A percentile compares a stretch with the other conserved stretches of the same genome.
phyloP scores from a whole-genome alignment of 2,329 filamentous ascomycete species.

The Cordyceps cicadae region DNA sequence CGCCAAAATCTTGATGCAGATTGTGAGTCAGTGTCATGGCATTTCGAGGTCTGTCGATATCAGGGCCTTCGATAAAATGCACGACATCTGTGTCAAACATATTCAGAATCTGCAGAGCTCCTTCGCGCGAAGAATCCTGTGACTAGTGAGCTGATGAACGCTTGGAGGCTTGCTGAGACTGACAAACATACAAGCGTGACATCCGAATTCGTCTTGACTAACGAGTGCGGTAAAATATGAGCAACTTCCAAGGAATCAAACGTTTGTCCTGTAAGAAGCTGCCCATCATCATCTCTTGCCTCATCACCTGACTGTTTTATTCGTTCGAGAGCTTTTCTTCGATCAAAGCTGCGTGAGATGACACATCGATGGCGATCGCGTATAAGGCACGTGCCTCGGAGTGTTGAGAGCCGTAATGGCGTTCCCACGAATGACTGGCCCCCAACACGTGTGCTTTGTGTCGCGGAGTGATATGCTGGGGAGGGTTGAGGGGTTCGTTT shows the following conservation, averaged over 20 bases:
- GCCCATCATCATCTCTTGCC: neutral
- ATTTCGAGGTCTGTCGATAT: neutral
- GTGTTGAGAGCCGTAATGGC: neutral
- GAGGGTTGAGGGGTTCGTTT: neutral
- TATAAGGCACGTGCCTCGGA: neutral
- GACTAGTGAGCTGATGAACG: neutral
- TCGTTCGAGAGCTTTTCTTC: neutral
- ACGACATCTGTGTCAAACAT: neutral
- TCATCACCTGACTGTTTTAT: neutral
- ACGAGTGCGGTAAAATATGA: neutral
- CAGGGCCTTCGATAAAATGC: neutral
- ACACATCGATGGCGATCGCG: neutral
- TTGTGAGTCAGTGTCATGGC: neutral
- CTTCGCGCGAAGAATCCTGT: neutral
- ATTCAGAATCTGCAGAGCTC: neutral
- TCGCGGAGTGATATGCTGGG: neutral
- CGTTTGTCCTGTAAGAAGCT: neutral
- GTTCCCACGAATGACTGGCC: neutral
- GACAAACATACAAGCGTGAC: neutral
- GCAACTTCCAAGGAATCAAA: neutral
- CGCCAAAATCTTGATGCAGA: neutral
- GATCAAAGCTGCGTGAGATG: neutral
- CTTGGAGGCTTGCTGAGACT: neutral
- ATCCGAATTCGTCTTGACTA: neutral
- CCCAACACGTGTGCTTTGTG: neutral